Percentiles rank a stretch among this genome's conserved stretches.
phyloP scores from a whole-genome alignment of 805 yeast species.

The Naumovozyma dairenensis region DNA sequence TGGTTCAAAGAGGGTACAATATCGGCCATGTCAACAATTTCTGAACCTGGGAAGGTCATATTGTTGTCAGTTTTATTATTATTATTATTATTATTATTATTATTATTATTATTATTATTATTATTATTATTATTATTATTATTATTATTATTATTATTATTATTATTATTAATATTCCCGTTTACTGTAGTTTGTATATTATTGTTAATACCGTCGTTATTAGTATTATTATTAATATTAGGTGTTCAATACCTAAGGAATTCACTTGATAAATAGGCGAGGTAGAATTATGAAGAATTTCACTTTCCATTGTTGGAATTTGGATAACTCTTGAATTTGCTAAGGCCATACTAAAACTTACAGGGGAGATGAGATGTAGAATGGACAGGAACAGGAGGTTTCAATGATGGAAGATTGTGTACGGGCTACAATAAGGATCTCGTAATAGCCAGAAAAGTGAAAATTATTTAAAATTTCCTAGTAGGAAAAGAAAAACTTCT shows the following conservation, averaged over 20 bases:
- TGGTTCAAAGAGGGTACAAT: conserved; percentile 12
- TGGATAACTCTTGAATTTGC: conserved; percentile 58
- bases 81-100: background rate
- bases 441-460: too few relatives aligned
- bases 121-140: conserved; percentile 1
- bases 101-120: background rate
- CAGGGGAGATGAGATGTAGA: too few relatives aligned
- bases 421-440: too few relatives aligned
- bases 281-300: conserved; percentile 23
- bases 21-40: conserved; percentile 13
- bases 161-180: background rate
- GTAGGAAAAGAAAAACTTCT: too few relatives aligned
- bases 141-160: background rate
- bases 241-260: conserved; percentile 18
- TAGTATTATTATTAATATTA: conserved; percentile 6
- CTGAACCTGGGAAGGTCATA: conserved; percentile 8
- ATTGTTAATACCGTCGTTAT: background rate
- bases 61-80: background rate
- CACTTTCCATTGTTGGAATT: conserved; percentile 35
- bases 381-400: too few relatives aligned
- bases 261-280: conserved; percentile 28
- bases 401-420: too few relatives aligned
- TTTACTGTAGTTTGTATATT: background rate
- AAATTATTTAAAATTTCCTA: too few relatives aligned
- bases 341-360: too few relatives aligned